Evolutionary conservation across 331 rosid genomes (phyloP).

Genomic region (Spiraea crenata): DNA sequence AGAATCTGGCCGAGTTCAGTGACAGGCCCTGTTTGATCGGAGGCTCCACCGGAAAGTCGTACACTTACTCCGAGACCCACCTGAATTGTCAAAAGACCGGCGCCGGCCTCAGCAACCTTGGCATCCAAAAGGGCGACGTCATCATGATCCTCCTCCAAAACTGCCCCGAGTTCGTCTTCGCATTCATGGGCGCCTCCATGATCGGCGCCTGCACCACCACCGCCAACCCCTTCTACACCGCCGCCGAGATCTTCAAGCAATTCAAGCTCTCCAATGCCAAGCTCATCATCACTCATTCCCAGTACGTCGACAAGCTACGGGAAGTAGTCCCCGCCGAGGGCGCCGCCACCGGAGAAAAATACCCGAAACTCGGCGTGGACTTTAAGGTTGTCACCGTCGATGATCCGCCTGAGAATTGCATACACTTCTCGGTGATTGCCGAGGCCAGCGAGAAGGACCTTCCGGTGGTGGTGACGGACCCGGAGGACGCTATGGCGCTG

Average conservation of each 20-base stretch:
- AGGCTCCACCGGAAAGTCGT: constrained; percentile 56
- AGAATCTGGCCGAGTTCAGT: constrained; percentile 32
- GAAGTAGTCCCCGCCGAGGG: neutral
- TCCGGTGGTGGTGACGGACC: constrained; percentile 32
- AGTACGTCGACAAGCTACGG: constrained; percentile 59
- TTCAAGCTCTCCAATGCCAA: constrained; percentile 41
- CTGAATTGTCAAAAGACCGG: constrained; percentile 40
- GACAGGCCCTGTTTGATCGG: constrained; percentile 64
- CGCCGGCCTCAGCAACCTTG: constrained; percentile 52
- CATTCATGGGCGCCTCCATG: constrained; percentile 78
- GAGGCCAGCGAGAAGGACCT: constrained; percentile 43
- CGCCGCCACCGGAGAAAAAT: neutral
- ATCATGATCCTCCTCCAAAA: constrained; percentile 81
- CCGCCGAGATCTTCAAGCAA: constrained; percentile 72
- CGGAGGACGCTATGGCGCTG: constrained; percentile 63
- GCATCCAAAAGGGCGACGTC: constrained; percentile 60
- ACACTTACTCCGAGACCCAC: constrained; percentile 54
- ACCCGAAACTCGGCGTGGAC: constrained; percentile 36
- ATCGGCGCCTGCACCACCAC: constrained; percentile 74
- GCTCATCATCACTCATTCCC: constrained; percentile 62
- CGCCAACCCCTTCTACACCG: constrained; percentile 79
- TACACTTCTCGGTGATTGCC: constrained; percentile 64
- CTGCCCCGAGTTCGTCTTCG: constrained; percentile 60
- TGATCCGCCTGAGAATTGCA: constrained; percentile 61
- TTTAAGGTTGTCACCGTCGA: constrained; percentile 57